Percentiles rank a stretch among this genome's conserved stretches.
Evolutionary conservation across 192 early-diverging fungal genomes (phyloP).

Genomic region (Umbelopsis vinacea): DNA sequence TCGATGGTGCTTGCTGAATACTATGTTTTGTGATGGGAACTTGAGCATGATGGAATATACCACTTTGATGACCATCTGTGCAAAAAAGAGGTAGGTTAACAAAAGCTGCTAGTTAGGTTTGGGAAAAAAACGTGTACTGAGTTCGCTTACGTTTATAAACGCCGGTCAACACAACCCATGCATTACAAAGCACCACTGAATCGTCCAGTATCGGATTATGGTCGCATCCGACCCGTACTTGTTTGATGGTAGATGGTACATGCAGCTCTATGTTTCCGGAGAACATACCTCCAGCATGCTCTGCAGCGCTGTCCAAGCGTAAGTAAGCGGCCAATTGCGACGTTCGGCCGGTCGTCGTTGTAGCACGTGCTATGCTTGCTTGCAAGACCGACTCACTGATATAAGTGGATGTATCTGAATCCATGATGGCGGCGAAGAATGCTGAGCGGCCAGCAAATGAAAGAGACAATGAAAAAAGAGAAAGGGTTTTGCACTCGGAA

Average conservation of each 20-base stretch:
- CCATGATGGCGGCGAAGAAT: neutral
- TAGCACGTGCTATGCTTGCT: neutral
- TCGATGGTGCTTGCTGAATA: neutral
- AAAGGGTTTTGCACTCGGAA: neutral
- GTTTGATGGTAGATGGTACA: neutral
- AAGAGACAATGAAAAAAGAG: neutral
- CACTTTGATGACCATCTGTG: neutral
- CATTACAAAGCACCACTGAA: neutral
- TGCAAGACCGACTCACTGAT: constrained; percentile 10
- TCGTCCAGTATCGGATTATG: neutral
- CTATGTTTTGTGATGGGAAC: neutral
- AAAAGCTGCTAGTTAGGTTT: neutral
- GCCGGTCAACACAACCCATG: neutral
- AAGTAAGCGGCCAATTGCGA: constrained; percentile 1
- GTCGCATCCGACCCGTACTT: neutral
- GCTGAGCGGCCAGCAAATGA: neutral
- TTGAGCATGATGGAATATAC: neutral
- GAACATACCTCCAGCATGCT: neutral
- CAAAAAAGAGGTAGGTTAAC: neutral
- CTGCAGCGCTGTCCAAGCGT: neutral
- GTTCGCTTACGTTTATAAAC: neutral
- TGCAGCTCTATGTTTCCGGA: neutral
- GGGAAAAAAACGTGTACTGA: too few relatives aligned
- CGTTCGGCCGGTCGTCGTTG: neutral
- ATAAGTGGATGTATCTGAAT: neutral